Evolutionary conservation across 768 basidiomycete genomes (phyloP).

Genomic region (Agaricus sinodeliciosus): DNA sequence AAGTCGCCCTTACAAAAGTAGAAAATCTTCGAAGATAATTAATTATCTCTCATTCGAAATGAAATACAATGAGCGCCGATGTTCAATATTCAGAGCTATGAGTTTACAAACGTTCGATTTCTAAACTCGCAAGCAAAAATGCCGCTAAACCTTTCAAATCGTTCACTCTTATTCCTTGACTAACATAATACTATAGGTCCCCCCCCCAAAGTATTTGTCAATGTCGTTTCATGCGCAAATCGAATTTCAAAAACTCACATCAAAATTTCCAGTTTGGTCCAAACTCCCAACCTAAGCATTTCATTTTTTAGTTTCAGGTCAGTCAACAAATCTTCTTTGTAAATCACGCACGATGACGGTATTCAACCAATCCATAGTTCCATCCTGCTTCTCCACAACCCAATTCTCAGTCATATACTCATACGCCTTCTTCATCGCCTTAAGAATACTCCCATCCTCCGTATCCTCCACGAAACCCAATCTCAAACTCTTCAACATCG

Average conservation of each 20-base stretch:
- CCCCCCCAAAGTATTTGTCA: background rate
- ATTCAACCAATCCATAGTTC: constrained; percentile 38
- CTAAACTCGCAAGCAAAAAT: constrained; percentile 40
- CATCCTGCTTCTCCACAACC: constrained; percentile 34
- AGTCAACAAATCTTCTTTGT: background rate
- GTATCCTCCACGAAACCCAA: constrained; percentile 31
- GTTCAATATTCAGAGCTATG: too few species aligned
- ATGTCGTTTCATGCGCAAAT: background rate
- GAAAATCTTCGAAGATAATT: too few species aligned
- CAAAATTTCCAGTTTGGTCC: constrained; percentile 28
- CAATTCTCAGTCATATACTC: constrained; percentile 32
- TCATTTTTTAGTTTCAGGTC: background rate
- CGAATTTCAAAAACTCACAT: constrained; percentile 19
- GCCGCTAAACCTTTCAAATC: constrained; percentile 42
- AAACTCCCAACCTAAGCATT: constrained; percentile 33
- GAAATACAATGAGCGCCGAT: background rate
- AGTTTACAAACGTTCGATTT: constrained; percentile 24
- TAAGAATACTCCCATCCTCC: constrained; percentile 29
- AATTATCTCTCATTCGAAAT: too few species aligned
- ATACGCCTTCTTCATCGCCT: constrained; percentile 34
- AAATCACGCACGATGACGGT: constrained; percentile 33
- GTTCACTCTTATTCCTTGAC: constrained; percentile 30
- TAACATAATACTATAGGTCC: constrained; percentile 37
- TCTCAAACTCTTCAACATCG: constrained; percentile 38
- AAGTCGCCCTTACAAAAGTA: too few species aligned